Conservation (phyloP, 2,329 filamentous ascomycete genomes). For the Helminthosporium solani region DNA sequence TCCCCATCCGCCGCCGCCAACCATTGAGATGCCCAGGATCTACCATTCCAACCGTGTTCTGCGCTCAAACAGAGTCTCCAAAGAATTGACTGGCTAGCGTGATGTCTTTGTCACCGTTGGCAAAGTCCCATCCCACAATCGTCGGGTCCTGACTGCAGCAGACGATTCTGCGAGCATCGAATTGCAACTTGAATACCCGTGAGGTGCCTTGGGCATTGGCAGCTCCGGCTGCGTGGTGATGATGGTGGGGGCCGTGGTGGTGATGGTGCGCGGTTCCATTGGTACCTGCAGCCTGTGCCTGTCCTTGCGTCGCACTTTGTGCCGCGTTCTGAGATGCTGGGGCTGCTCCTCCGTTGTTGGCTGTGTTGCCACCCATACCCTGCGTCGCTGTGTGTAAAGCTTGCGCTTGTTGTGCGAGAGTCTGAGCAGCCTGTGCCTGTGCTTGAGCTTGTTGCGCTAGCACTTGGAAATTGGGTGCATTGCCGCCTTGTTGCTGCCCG, state of each 20-base stretch:
- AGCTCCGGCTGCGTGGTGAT: slow-evolving; percentile 27
- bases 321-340: slow-evolving; percentile 9
- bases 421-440: slow-evolving; percentile 37
- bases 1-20: too few relatives aligned
- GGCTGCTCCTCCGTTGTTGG: slow-evolving; percentile 13
- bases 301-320: slow-evolving; percentile 15
- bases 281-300: slow-evolving; percentile 15
- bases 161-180: slow-evolving; percentile 88
- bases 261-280: slow-evolving; percentile 21
- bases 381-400: slow-evolving; percentile 39
- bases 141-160: slow-evolving; percentile 89
- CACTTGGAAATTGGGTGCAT: slow-evolving; percentile 30
- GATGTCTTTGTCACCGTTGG: slow-evolving; percentile 77
- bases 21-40: too few relatives aligned
- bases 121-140: slow-evolving; percentile 98
- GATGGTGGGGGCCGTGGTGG: slow-evolving; percentile 33
- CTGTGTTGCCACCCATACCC: slow-evolving; percentile 20
- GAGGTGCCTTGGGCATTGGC: slow-evolving; percentile 44
- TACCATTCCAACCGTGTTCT: neutral
- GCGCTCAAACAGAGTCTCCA: slow-evolving; percentile 44
- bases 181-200: slow-evolving; percentile 93
- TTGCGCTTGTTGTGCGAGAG: slow-evolving; percentile 37
- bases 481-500: slow-evolving; percentile 10
- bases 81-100: slow-evolving; percentile 79
- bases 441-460: slow-evolving; percentile 41